Conservation (phyloP, 2,329 filamentous ascomycete species). For the Diaporthe ampelina region DNA sequence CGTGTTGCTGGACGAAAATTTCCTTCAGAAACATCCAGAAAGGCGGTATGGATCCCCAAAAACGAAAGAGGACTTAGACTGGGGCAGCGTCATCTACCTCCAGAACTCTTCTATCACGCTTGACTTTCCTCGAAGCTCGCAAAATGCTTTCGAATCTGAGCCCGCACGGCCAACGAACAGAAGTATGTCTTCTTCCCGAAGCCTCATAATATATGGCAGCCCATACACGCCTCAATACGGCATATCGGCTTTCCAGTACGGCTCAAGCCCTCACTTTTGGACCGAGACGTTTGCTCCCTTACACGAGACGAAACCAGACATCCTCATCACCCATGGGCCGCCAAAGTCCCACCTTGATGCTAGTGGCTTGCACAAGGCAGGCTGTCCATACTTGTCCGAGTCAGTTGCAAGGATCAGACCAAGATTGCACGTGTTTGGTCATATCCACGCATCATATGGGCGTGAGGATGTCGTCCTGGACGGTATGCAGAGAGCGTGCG, state of each 20-base stretch:
- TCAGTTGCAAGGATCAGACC: constrained; percentile 43
- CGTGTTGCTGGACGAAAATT: constrained; percentile 41
- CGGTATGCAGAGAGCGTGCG: not conserved
- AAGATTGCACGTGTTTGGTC: constrained; percentile 45
- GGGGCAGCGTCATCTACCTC: constrained; percentile 45
- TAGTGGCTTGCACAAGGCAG: constrained; percentile 45
- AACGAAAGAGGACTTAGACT: constrained; percentile 43
- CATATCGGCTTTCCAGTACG: constrained; percentile 48
- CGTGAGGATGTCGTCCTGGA: constrained; percentile 38
- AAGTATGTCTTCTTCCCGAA: not conserved
- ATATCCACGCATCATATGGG: constrained; percentile 46
- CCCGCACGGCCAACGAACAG: too few species aligned
- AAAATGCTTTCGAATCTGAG: too few species aligned
- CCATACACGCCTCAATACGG: constrained; percentile 46
- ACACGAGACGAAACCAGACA: constrained; percentile 38
- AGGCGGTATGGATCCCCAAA: constrained; percentile 42
- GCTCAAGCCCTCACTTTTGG: constrained; percentile 41
- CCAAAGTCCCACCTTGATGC: constrained; percentile 46
- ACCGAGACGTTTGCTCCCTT: constrained; percentile 26
- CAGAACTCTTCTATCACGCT: constrained; percentile 41
- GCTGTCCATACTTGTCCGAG: constrained; percentile 44
- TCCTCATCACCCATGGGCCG: constrained; percentile 47
- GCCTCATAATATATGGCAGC: constrained; percentile 44
- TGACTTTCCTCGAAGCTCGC: constrained; percentile 36
- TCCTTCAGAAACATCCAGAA: constrained; percentile 35